These are phyloP conservation scores for Phyllosticta citribraziliensis DNA, from an alignment of 2,329 filamentous ascomycete species.

Conservation along the genomic window DNA sequence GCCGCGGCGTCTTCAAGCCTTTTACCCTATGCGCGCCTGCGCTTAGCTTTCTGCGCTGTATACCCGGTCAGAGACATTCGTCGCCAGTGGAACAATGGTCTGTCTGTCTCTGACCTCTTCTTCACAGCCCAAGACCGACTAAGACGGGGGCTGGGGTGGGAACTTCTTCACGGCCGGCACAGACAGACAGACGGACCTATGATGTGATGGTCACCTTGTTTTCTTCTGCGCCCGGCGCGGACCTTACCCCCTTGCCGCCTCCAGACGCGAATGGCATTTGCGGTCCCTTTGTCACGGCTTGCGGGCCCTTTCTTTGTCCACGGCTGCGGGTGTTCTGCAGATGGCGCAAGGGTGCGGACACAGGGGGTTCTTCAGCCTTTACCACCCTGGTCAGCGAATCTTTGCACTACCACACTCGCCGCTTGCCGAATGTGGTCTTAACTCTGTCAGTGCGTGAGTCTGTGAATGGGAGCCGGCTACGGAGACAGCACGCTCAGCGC, in stretches of 20 bases:
- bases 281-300: background rate
- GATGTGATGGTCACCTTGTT: no score
- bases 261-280: background rate
- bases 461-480: background rate
- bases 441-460: background rate
- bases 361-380: background rate
- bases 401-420: background rate
- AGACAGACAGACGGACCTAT: no score
- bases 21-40: background rate
- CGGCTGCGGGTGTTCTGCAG: background rate
- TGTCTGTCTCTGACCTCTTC: background rate
- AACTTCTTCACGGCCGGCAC: no score
- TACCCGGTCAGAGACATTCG: background rate
- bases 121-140: background rate
- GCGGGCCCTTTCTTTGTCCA: background rate
- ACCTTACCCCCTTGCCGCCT: background rate
- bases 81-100: background rate
- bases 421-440: background rate
- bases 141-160: no score
- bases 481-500: background rate
- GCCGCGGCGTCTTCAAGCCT: background rate
- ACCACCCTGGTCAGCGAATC: background rate
- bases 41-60: background rate
- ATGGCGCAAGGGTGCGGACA: background rate
- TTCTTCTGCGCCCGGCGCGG: no score